Percentiles rank a stretch among this genome's conserved stretches.
Conservation (phyloP, 805 yeast genomes). For the Hanseniaspora taiwanica region DNA sequence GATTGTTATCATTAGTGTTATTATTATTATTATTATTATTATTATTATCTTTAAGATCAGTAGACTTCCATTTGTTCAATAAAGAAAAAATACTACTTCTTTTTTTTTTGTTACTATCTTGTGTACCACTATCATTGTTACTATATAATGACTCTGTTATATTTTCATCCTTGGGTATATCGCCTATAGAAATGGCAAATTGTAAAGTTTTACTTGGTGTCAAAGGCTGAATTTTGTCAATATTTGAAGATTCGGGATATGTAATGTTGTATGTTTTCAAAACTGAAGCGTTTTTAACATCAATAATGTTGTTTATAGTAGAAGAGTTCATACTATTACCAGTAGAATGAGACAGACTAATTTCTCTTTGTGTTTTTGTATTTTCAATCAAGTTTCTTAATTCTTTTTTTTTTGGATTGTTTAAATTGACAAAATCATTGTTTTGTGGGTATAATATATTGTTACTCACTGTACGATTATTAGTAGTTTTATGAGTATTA, state of each 20-base stretch:
- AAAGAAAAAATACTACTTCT: constrained; percentile 5
- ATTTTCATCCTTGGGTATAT: constrained; percentile 10
- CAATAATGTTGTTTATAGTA: background rate
- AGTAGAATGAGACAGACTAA: no score
- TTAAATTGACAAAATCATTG: background rate
- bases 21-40: background rate
- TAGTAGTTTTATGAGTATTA: background rate
- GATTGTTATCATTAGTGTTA: background rate
- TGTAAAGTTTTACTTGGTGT: constrained; percentile 59
- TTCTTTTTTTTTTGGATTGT: background rate
- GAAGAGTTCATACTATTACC: background rate
- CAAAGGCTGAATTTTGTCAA: constrained; percentile 38
- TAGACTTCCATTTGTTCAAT: constrained; percentile 4
- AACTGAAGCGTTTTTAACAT: background rate
- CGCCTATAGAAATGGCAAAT: constrained; percentile 12
- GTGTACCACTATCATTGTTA: background rate
- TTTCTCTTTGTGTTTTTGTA: no score
- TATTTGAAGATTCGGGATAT: constrained; percentile 36
- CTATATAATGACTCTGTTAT: background rate
- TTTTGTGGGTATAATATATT: constrained; percentile 20
- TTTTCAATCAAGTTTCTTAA: no score
- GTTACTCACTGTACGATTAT: constrained; percentile 9
- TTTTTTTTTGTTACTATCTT: background rate
- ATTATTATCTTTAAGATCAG: background rate
- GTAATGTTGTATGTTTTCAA: constrained; percentile 9